A percentile compares a stretch with the other conserved stretches of the same genome.
These are phyloP conservation scores for Ananas comosus DNA, from an alignment of 176 grass and related monocot genomes.

Conservation along the genomic window DNA sequence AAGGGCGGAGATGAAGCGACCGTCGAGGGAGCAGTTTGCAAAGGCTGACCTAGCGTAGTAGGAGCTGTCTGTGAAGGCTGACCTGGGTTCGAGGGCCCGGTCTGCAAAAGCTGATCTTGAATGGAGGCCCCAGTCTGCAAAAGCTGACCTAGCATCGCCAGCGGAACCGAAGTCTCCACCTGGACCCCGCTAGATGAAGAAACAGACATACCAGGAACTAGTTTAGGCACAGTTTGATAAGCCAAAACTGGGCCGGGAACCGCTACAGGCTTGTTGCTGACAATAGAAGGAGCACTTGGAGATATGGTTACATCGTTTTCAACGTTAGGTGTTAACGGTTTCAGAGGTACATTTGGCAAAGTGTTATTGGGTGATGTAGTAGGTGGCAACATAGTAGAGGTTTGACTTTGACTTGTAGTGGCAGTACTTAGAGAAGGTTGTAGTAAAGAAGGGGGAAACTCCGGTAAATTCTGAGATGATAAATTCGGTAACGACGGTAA, in stretches of 20 bases:
- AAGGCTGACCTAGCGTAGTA: conserved; percentile 40
- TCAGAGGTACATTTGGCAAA: background rate
- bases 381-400: conserved; percentile 27
- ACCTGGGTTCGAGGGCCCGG: conserved; percentile 25
- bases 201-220: conserved; percentile 14
- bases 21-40: conserved; percentile 28
- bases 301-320: conserved; percentile 24
- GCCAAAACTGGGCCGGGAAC: conserved; percentile 25
- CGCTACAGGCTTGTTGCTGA: conserved; percentile 29
- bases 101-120: conserved; percentile 51
- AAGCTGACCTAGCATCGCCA: conserved; percentile 55
- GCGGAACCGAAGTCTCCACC: conserved; percentile 29
- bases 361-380: conserved; percentile 8
- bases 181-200: conserved; percentile 20
- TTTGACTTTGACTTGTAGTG: conserved; percentile 29
- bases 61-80: conserved; percentile 35
- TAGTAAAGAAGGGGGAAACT: conserved; percentile 51
- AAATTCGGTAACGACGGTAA: conserved; percentile 22
- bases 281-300: conserved; percentile 25
- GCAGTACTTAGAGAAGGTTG: conserved; percentile 28
- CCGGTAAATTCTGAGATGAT: conserved; percentile 52
- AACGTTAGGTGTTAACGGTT: conserved; percentile 23
- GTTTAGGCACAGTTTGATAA: conserved; percentile 32
- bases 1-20: conserved; percentile 20
- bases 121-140: conserved; percentile 24